Base-by-base conservation (phyloP, 345 rosid genomes). In the Theobroma cacao region DNA sequence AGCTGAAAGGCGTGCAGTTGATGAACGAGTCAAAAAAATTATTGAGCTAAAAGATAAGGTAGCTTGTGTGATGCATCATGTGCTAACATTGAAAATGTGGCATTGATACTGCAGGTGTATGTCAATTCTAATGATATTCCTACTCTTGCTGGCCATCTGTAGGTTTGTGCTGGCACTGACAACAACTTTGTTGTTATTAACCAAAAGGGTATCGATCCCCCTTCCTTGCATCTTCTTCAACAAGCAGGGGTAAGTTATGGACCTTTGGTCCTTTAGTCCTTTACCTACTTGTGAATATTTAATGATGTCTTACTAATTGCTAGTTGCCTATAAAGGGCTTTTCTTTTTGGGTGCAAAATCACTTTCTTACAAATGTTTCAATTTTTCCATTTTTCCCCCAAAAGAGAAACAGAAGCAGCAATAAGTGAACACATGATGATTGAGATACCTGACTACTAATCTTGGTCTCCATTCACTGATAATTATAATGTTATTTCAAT, bases 171-270 rank as follows among this genome's bases (percentile, higher is more conserved):
- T 0, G 97, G 88, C 70, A 89, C 86, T 79, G 98, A 90, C 60
- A 87, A 81, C 85, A 94, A 87, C 85, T 97, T 97, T 59, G 90
- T 97, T 65, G 86, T 97, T 61, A 85, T 97, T 48, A 97, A 97
- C 86, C 99, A 96, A 58, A 96, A 96, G 95, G 99, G 99, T 73
- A 96, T 96, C 70, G 99, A 96, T 78, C 98, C 99, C 58, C 99
- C 94, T 18, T 96, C 99, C 2, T 78, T 94, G 79, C 98, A 97
- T 82, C 91, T 97, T 78, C 95, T 97, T 81, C 95, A 97, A 74
- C 90, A 96, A 77, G 98, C 95, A 65, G 98, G 99, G 97, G 98
- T 95, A 85, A 87, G 97, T 78, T 76, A 41, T 66, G 40, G 34
- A 34, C n/a, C 20, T 33, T 14, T 33, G 47, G 41, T 64, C 18